Conservation (phyloP, 2,329 filamentous ascomycete genomes). For the Fusarium continuum region DNA sequence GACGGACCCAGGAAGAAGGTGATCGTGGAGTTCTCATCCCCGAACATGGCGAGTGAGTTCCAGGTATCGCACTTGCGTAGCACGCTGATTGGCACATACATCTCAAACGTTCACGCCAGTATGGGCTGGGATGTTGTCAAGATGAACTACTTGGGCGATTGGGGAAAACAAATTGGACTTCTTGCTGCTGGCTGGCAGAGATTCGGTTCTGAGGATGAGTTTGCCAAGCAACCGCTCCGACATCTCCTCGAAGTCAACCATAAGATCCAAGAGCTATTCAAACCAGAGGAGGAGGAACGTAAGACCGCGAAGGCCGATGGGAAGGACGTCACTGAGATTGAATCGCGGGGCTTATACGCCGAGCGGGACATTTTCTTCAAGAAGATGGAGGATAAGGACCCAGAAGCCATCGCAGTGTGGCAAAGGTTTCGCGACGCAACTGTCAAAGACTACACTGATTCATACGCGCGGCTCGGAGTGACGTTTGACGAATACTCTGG, state of each 20-base stretch:
- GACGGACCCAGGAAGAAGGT: slow-evolving; percentile 48
- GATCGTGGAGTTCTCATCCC: slow-evolving; percentile 77
- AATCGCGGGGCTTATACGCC: slow-evolving; percentile 52
- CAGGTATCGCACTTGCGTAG: slow-evolving; percentile 74
- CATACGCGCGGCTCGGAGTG: slow-evolving; percentile 65
- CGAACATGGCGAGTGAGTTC: slow-evolving; percentile 79
- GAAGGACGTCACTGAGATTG: slow-evolving; percentile 51
- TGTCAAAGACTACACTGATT: slow-evolving; percentile 62
- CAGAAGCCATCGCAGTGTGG: slow-evolving; percentile 62
- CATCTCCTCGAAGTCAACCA: slow-evolving; percentile 76
- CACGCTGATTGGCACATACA: slow-evolving; percentile 75
- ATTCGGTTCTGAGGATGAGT: slow-evolving; percentile 71
- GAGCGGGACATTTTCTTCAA: slow-evolving; percentile 67
- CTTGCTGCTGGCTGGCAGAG: slow-evolving; percentile 72
- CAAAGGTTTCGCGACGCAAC: slow-evolving; percentile 62
- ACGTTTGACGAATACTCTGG: slow-evolving; percentile 70
- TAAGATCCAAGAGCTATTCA: slow-evolving; percentile 69
- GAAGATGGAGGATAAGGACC: slow-evolving; percentile 66
- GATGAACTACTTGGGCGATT: slow-evolving; percentile 79
- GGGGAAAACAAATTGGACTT: slow-evolving; percentile 74
- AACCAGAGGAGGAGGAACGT: slow-evolving; percentile 67
- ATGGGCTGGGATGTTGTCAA: slow-evolving; percentile 74
- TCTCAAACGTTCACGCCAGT: slow-evolving; percentile 70
- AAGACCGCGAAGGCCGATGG: slow-evolving; percentile 56
- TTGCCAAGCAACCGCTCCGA: slow-evolving; percentile 71